Evolutionary conservation across 495 filamentous ascomycete species (phyloP).

Genomic region (Thermochaetoides thermophila): DNA sequence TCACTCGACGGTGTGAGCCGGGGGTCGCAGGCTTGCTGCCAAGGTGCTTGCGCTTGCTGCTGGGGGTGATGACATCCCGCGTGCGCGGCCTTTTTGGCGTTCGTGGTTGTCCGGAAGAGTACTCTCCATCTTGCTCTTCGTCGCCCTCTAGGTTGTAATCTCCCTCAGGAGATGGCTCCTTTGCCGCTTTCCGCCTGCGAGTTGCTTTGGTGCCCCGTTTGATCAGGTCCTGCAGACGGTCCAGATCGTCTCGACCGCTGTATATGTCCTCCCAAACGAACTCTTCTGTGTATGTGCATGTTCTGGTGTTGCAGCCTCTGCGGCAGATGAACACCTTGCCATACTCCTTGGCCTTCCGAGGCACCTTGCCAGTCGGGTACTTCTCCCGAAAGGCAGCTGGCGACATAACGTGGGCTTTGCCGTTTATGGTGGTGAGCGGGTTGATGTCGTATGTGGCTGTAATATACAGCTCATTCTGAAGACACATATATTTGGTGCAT

Average conservation of each 20-base stretch:
- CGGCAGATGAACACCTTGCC: conserved; percentile 88
- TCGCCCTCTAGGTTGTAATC: conserved; percentile 30
- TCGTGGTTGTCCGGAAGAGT: conserved; percentile 16
- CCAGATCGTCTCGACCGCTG: conserved; percentile 47
- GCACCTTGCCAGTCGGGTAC: conserved; percentile 65
- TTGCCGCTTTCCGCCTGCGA: conserved; percentile 35
- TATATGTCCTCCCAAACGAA: conserved; percentile 84
- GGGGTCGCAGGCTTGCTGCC: conserved; percentile 40
- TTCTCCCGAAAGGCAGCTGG: conserved; percentile 42
- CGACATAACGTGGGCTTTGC: conserved; percentile 70
- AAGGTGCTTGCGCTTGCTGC: conserved; percentile 29
- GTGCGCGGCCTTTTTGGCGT: conserved; percentile 26
- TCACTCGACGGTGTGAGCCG: conserved; percentile 52
- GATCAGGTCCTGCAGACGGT: conserved; percentile 46
- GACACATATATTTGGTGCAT: not conserved
- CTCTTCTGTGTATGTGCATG: conserved; percentile 82
- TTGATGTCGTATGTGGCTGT: conserved; percentile 74
- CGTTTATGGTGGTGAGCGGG: conserved; percentile 78
- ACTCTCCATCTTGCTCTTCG: conserved; percentile 29
- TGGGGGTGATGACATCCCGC: conserved; percentile 16
- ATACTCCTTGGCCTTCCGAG: conserved; percentile 55
- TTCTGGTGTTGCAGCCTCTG: conserved; percentile 73
- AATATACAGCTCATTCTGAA: conserved; percentile 78
- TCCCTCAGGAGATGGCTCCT: conserved; percentile 19
- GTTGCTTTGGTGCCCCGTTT: conserved; percentile 55